These are phyloP conservation scores for Diplodia sapinea DNA, from an alignment of 2,329 filamentous ascomycete genomes.

Conservation along the genomic window DNA sequence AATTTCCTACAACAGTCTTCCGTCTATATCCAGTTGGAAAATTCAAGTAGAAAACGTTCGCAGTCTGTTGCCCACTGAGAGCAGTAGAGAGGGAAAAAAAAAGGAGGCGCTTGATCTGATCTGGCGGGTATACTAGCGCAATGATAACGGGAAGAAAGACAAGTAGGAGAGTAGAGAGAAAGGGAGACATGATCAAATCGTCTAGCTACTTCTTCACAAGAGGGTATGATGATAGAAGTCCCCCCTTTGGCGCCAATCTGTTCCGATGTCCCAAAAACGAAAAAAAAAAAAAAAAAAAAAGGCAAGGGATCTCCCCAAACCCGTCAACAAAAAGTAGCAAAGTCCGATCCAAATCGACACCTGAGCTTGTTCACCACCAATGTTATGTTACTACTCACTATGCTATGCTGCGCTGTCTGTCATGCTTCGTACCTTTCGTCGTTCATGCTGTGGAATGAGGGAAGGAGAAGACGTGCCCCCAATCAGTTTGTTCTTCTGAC, in stretches of 20 bases:
- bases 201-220: background rate
- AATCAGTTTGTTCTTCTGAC: background rate
- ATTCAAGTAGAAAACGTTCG: background rate
- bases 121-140: conserved; percentile 19
- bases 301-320: too few relatives aligned
- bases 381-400: background rate
- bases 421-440: background rate
- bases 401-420: conserved; percentile 6
- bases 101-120: background rate
- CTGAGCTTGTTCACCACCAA: background rate
- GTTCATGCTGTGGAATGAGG: background rate
- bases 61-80: background rate
- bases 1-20: background rate
- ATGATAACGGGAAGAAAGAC: background rate
- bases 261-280: background rate
- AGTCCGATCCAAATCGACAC: background rate
- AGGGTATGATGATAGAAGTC: background rate
- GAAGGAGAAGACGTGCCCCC: background rate
- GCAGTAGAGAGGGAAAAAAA: background rate
- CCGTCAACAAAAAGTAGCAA: background rate
- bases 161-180: background rate
- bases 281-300: background rate
- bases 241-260: background rate
- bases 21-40: conserved; percentile 12
- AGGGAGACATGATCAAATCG: background rate